phyloP scores from a whole-genome alignment of 139 green algal species.

The Raphidocelis subcapitata region DNA sequence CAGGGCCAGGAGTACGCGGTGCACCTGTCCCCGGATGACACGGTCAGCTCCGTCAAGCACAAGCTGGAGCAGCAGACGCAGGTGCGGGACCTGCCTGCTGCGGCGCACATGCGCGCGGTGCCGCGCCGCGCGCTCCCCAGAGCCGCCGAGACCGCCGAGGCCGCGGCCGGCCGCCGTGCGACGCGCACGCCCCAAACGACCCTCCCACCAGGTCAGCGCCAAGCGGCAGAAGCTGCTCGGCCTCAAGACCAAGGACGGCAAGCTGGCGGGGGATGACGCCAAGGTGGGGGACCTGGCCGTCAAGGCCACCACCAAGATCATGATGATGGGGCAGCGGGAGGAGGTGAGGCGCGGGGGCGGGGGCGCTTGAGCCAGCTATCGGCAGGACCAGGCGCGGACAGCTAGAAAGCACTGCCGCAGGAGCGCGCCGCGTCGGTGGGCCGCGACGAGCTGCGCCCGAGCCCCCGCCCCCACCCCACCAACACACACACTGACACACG shows the following conservation, averaged over 20 bases:
- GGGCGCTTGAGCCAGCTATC: neutral
- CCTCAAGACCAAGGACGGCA: constrained; percentile 67
- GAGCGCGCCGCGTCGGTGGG: too few species aligned
- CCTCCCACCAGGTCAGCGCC: constrained; percentile 18
- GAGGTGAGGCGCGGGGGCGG: neutral
- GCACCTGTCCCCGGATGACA: constrained; percentile 32
- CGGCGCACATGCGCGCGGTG: neutral
- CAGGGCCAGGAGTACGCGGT: constrained; percentile 46
- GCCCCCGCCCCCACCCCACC: too few species aligned
- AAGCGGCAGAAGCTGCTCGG: constrained; percentile 83
- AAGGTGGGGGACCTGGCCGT: constrained; percentile 51
- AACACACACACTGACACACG: too few species aligned
- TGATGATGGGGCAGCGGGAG: constrained; percentile 70
- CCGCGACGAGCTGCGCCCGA: too few species aligned
- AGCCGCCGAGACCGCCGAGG: neutral
- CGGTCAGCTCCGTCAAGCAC: constrained; percentile 57
- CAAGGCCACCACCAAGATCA: constrained; percentile 72
- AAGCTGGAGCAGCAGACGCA: constrained; percentile 58
- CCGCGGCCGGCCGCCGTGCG: neutral
- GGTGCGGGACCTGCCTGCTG: neutral
- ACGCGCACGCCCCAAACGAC: neutral
- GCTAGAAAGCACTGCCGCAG: too few species aligned
- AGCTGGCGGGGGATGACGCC: constrained; percentile 49
- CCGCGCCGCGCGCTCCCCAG: neutral
- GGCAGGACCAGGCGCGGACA: too few species aligned